phyloP scores from a whole-genome alignment of 2,329 filamentous ascomycete genomes.

The Sarocladium kiliense region DNA sequence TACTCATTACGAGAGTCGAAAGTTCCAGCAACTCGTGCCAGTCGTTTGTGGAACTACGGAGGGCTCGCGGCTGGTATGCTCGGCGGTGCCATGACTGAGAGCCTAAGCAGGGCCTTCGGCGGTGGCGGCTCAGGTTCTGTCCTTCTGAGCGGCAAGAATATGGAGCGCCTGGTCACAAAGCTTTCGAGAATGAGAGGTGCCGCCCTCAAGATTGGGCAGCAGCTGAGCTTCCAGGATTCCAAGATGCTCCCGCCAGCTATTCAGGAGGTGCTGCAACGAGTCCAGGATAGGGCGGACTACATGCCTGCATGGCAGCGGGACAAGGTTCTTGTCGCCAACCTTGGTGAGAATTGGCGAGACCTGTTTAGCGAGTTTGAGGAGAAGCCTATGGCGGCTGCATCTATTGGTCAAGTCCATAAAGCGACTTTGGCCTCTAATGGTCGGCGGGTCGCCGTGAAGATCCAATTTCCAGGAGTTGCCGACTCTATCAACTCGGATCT shows the following conservation, averaged over 20 bases:
- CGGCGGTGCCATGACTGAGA: constrained; percentile 82
- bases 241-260: constrained; percentile 89
- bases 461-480: constrained; percentile 95
- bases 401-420: constrained; percentile 92
- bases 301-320: constrained; percentile 95
- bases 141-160: constrained; percentile 82
- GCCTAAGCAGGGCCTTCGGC: constrained; percentile 73
- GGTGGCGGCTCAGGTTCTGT: constrained; percentile 65
- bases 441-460: constrained; percentile 82
- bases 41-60: constrained; percentile 90
- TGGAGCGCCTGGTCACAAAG: constrained; percentile 88
- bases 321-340: constrained; percentile 70
- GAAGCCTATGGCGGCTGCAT: constrained; percentile 87
- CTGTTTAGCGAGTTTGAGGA: constrained; percentile 84
- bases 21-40: constrained; percentile 81
- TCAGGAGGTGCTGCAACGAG: constrained; percentile 83
- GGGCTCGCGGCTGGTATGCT: constrained; percentile 94
- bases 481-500: constrained; percentile 95
- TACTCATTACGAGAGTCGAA: constrained; percentile 83
- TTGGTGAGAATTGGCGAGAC: constrained; percentile 79
- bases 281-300: constrained; percentile 95
- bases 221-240: constrained; percentile 96
- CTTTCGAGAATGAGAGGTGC: constrained; percentile 95
- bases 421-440: constrained; percentile 73
- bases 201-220: constrained; percentile 93